phyloP scores from a whole-genome alignment of 768 basidiomycete genomes.

The Mycena pura region DNA sequence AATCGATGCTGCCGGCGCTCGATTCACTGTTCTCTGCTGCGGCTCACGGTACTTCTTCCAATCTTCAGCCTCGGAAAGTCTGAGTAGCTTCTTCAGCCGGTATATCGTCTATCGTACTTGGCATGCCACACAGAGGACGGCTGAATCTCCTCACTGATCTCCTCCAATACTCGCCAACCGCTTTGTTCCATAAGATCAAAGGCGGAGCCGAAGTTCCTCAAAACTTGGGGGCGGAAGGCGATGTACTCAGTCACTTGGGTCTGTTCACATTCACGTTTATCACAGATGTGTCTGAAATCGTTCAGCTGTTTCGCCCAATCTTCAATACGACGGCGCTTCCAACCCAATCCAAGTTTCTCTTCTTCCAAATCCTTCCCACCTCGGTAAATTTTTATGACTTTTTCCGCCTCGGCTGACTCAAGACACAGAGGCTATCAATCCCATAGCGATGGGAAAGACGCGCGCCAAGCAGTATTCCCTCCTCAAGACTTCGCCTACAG shows the following conservation, averaged over 20 bases:
- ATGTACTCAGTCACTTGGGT: conserved; percentile 89
- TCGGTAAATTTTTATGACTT: conserved; percentile 48
- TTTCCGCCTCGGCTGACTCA: not conserved
- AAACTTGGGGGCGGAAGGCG: conserved; percentile 72
- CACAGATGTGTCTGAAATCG: not conserved
- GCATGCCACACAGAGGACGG: conserved; percentile 89
- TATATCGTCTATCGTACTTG: conserved; percentile 74
- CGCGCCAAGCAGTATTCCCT: conserved; percentile 90
- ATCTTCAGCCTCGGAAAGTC: not conserved
- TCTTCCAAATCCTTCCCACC: conserved; percentile 81
- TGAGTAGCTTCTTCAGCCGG: conserved; percentile 51
- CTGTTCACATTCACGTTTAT: conserved; percentile 16
- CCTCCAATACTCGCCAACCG: conserved; percentile 67
- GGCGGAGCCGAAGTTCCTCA: conserved; percentile 77
- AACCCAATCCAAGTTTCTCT: conserved; percentile 73
- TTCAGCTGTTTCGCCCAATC: conserved; percentile 64
- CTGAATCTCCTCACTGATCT: conserved; percentile 86
- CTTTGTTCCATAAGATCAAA: conserved; percentile 87
- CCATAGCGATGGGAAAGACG: conserved; percentile 88
- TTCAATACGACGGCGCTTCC: conserved; percentile 59
- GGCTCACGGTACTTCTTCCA: conserved; percentile 51
- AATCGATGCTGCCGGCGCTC: conserved; percentile 91
- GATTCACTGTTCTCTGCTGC: conserved; percentile 77
- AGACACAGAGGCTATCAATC: conserved; percentile 79
- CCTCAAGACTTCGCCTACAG: conserved; percentile 64